A percentile compares a stretch with the other conserved stretches of the same genome.
Evolutionary conservation across 2,329 filamentous ascomycete genomes (phyloP).

Genomic region (Blumeria hordei): DNA sequence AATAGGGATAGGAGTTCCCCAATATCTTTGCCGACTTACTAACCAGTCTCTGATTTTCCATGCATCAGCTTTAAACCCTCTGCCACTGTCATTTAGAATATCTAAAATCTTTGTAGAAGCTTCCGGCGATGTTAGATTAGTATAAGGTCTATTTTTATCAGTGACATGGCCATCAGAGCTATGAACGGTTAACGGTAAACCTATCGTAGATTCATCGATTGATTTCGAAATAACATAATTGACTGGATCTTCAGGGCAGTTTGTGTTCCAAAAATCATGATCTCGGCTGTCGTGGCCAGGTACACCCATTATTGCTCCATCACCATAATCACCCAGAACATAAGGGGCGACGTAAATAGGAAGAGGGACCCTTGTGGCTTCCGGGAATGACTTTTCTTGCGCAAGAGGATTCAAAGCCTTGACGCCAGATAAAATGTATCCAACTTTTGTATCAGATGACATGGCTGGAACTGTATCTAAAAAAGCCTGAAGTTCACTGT

Average conservation of each 20-base stretch:
- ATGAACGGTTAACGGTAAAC: slow-evolving; percentile 34
- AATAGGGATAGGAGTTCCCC: slow-evolving; percentile 77
- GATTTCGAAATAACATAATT: slow-evolving; percentile 31
- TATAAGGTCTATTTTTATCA: slow-evolving; percentile 36
- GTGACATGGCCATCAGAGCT: slow-evolving; percentile 33
- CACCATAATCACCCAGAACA: slow-evolving; percentile 64
- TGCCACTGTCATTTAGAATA: slow-evolving; percentile 24
- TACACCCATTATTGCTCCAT: slow-evolving; percentile 79
- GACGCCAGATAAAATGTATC: slow-evolving; percentile 39
- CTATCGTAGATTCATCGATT: slow-evolving; percentile 21
- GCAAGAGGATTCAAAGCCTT: slow-evolving; percentile 41
- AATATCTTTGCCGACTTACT: slow-evolving; percentile 77
- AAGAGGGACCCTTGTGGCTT: slow-evolving; percentile 29
- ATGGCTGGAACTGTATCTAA: slow-evolving; percentile 34
- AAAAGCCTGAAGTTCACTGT: slow-evolving; percentile 41
- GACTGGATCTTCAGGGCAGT: slow-evolving; percentile 34
- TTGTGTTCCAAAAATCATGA: slow-evolving; percentile 54
- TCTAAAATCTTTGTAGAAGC: slow-evolving; percentile 35
- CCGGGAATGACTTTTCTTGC: slow-evolving; percentile 25
- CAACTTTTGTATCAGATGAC: slow-evolving; percentile 33
- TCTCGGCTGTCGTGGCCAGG: slow-evolving; percentile 66
- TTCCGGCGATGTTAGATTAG: slow-evolving; percentile 35
- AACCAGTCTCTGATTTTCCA: slow-evolving; percentile 79
- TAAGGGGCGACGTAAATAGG: slow-evolving; percentile 69
- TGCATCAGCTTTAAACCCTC: slow-evolving; percentile 40